Evolutionary conservation across 176 grass and related monocot species (phyloP).

Genomic region (Triticum timopheevii): DNA sequence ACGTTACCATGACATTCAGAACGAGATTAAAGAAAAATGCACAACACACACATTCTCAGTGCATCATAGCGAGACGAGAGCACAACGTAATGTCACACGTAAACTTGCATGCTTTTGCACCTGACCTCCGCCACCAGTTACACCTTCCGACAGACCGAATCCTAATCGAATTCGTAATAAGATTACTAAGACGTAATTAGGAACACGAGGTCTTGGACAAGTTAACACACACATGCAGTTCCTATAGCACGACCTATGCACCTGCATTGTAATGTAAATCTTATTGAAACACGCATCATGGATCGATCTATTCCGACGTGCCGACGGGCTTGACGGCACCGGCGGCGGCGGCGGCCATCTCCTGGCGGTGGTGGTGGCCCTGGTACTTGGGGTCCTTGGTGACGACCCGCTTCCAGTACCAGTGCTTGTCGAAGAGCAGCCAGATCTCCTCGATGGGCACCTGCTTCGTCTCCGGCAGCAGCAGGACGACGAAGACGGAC

Average conservation of each 20-base stretch:
- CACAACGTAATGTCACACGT: background rate
- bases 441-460: slow-evolving; percentile 97
- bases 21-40: background rate
- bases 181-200: no score
- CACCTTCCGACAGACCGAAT: background rate
- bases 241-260: background rate
- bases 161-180: background rate
- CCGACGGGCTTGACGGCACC: background rate
- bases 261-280: background rate
- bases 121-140: background rate
- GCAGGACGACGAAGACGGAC: slow-evolving; percentile 77
- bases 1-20: no score
- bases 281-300: slow-evolving; percentile 17
- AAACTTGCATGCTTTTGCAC: background rate
- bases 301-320: background rate
- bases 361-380: slow-evolving; percentile 17
- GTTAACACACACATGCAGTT: no score
- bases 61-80: background rate
- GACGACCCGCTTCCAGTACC: slow-evolving; percentile 92
- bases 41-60: background rate
- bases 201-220: background rate
- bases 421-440: slow-evolving; percentile 85
- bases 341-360: background rate
- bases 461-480: slow-evolving; percentile 98
- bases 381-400: slow-evolving; percentile 49